These are phyloP conservation scores for Avena sativa DNA, from an alignment of 176 grass and related monocot species.

Conservation along the genomic window DNA sequence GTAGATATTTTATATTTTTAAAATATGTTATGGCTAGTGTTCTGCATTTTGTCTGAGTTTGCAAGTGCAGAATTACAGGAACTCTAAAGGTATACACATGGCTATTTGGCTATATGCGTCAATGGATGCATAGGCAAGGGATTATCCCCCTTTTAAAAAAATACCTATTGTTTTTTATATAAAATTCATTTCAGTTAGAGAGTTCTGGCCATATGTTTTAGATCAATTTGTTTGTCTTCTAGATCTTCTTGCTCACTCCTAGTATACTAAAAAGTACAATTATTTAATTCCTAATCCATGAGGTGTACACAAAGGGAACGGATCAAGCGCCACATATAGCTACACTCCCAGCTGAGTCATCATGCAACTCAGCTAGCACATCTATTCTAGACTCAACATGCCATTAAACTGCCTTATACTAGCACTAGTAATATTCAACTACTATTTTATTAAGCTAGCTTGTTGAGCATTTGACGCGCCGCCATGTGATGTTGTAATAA, in stretches of 20 bases:
- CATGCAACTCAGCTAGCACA: not conserved
- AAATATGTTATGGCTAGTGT: too few relatives aligned
- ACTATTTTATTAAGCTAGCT: slow-evolving; percentile 29
- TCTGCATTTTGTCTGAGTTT: too few relatives aligned
- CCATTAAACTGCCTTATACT: not conserved
- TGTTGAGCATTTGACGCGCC: slow-evolving; percentile 45
- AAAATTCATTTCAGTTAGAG: too few relatives aligned
- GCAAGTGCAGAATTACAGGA: too few relatives aligned
- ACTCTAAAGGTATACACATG: too few relatives aligned
- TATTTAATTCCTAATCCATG: slow-evolving; percentile 23
- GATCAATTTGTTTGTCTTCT: not conserved
- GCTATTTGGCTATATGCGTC: too few relatives aligned
- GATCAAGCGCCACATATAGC: slow-evolving; percentile 6
- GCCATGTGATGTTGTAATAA: slow-evolving; percentile 61
- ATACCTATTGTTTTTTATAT: too few relatives aligned
- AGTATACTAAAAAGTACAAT: not conserved
- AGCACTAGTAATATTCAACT: slow-evolving; percentile 7
- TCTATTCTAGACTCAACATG: slow-evolving; percentile 31
- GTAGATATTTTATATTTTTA: too few relatives aligned
- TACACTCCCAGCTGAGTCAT: slow-evolving; percentile 30
- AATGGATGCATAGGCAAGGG: too few relatives aligned
- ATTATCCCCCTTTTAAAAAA: too few relatives aligned
- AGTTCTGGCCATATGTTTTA: not conserved
- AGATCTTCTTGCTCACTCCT: not conserved
- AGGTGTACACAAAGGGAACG: slow-evolving; percentile 19